Evolutionary conservation across 352 stramenopile species (phyloP).

Genomic region (Peronospora destructor): DNA sequence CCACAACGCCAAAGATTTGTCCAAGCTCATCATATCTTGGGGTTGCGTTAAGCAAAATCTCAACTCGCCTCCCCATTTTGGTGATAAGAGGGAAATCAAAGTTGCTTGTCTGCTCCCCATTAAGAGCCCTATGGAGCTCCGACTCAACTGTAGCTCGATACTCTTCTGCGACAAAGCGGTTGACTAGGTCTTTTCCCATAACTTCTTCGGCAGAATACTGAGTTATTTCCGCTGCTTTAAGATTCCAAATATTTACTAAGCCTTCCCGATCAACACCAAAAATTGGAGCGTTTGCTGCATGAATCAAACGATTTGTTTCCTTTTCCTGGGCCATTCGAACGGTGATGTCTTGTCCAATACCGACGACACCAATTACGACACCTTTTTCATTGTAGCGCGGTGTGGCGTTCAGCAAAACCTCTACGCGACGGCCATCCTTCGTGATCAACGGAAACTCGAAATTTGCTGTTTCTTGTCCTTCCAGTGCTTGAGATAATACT

Average conservation of each 20-base stretch:
- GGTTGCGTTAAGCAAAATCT: constrained; percentile 68
- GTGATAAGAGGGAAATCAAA: constrained; percentile 78
- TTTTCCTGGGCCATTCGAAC: constrained; percentile 63
- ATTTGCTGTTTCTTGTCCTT: constrained; percentile 51
- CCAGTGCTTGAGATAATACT: constrained; percentile 49
- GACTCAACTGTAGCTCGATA: constrained; percentile 22
- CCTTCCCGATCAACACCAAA: constrained; percentile 62
- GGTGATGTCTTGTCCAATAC: constrained; percentile 59
- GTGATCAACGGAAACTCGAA: constrained; percentile 60
- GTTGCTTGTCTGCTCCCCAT: constrained; percentile 53
- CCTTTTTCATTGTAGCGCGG: constrained; percentile 50
- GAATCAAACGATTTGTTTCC: constrained; percentile 56
- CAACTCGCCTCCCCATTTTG: constrained; percentile 35
- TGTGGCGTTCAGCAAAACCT: constrained; percentile 51
- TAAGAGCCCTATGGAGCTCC: constrained; percentile 34
- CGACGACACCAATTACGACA: constrained; percentile 50
- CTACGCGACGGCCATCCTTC: constrained; percentile 37
- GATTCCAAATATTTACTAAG: constrained; percentile 64
- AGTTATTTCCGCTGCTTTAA: constrained; percentile 68
- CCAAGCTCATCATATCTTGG: constrained; percentile 54
- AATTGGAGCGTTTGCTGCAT: constrained; percentile 66
- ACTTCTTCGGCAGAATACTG: constrained; percentile 75
- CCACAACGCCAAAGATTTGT: constrained; percentile 72
- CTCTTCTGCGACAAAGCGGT: constrained; percentile 39
- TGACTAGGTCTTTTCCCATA: constrained; percentile 63